A percentile compares a stretch with the other conserved stretches of the same genome.
phyloP scores from a whole-genome alignment of 768 basidiomycete species.

The Tylopilus intermedius region DNA sequence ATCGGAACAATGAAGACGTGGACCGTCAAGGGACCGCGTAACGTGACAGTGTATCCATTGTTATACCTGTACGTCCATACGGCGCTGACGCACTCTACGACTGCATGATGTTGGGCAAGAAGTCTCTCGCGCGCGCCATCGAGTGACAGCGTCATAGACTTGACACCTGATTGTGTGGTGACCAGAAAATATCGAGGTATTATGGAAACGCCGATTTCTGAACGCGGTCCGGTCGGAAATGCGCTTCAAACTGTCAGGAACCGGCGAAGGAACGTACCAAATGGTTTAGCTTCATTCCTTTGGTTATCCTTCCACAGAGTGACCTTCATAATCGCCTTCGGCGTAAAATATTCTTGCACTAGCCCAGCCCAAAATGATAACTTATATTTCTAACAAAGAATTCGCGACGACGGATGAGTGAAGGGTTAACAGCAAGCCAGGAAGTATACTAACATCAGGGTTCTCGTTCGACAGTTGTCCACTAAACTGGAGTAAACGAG shows the following conservation, averaged over 20 bases:
- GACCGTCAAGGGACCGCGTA: slow-evolving; percentile 69
- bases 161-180: slow-evolving; percentile 79
- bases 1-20: slow-evolving; percentile 44
- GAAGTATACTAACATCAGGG: slow-evolving; percentile 34
- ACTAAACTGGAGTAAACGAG: slow-evolving; percentile 67
- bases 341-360: slow-evolving; percentile 66
- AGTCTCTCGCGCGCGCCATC: slow-evolving; percentile 72
- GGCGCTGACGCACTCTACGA: slow-evolving; percentile 69
- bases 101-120: slow-evolving; percentile 39
- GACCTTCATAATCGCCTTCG: slow-evolving; percentile 68
- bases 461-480: slow-evolving; percentile 54
- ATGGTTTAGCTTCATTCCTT: slow-evolving; percentile 73
- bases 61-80: slow-evolving; percentile 79
- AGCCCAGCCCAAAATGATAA: slow-evolving; percentile 63
- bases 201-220: slow-evolving; percentile 78
- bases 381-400: slow-evolving; percentile 47
- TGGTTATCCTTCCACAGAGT: slow-evolving; percentile 87
- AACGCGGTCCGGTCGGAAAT: slow-evolving; percentile 9
- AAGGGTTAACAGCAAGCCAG: background rate
- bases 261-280: slow-evolving; percentile 48
- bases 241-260: slow-evolving; percentile 1
- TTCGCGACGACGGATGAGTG: slow-evolving; percentile 3
- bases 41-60: slow-evolving; percentile 74
- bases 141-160: slow-evolving; percentile 74
- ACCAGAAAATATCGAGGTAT: slow-evolving; percentile 82